These are phyloP conservation scores for Pythium coloratum DNA, from an alignment of 352 stramenopile genomes.

Conservation along the genomic window DNA sequence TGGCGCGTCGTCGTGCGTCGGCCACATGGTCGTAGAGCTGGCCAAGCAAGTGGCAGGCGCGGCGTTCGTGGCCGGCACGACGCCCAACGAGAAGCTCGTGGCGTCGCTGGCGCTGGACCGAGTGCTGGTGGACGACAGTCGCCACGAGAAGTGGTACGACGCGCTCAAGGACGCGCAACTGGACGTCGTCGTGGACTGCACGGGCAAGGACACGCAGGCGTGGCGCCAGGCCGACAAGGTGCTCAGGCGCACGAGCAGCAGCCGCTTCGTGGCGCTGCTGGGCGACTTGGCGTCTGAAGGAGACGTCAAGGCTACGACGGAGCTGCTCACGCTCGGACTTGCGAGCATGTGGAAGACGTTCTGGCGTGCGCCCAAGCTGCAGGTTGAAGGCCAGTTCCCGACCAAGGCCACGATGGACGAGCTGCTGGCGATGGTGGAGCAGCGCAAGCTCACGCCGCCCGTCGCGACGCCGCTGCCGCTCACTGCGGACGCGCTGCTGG, in stretches of 20 bases:
- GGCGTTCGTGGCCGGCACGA: constrained; percentile 57
- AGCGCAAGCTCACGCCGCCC: constrained; percentile 39
- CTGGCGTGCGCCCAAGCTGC: constrained; percentile 28
- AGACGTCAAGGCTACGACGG: constrained; percentile 15
- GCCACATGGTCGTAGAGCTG: constrained; percentile 67
- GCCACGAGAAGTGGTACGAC: constrained; percentile 37
- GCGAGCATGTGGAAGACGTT: constrained; percentile 32
- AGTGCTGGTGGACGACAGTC: constrained; percentile 36
- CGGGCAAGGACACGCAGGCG: neutral
- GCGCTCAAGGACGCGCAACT: constrained; percentile 25
- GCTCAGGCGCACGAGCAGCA: constrained; percentile 7
- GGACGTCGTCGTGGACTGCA: constrained; percentile 43
- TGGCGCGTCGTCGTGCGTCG: constrained; percentile 66
- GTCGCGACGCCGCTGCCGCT: constrained; percentile 71
- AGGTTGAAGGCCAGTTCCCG: constrained; percentile 33
- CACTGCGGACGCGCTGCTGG: constrained; percentile 50
- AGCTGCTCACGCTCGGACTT: constrained; percentile 32
- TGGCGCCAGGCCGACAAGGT: constrained; percentile 31
- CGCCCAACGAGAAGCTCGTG: constrained; percentile 39
- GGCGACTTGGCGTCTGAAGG: constrained; percentile 29
- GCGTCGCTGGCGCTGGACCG: constrained; percentile 37
- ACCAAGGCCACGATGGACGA: constrained; percentile 34
- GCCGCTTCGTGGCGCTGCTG: constrained; percentile 27
- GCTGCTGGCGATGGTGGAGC: constrained; percentile 41
- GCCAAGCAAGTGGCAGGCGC: constrained; percentile 39